Base-by-base conservation (phyloP, 306 rosid genomes). In the Fragaria vesca region DNA sequence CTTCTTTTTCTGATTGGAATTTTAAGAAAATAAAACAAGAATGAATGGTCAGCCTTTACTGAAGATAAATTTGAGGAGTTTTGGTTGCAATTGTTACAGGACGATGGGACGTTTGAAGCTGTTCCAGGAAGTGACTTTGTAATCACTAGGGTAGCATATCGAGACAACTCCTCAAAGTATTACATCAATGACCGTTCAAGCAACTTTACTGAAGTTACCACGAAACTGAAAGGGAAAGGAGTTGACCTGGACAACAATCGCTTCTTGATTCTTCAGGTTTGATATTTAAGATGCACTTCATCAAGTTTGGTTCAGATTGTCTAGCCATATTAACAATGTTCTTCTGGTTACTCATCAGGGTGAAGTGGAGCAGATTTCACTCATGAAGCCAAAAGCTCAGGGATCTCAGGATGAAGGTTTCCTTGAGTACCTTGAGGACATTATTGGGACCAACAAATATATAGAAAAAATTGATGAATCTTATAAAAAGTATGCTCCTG, bases 381-480 rank as follows among this genome's bases (percentile, higher is more conserved):
- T 90, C 57, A 91, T 91, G 97, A 94, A 91, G 82, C 98, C 98
- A 77, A 94, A 94, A 84, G 91, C 94, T 71, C 97, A 91, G 87
- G 98, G 98, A 73, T 90, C 94, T 55, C 98, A 94, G 51, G 98
- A 94, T 82, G 97, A 92, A 80, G 97, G 98, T 43, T 94, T 94
- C 80, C 93, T 92, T 71, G 98, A 94, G 79, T 94, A 94, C 88
- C 88, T 94, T 12, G 98, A 94, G 83, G 98, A 94, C 74, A 92
- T 94, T 76, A 92, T 94, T 10, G 97, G 97, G 50, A 92, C 97
- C 46, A 76, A 86, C 82, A 92, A 89, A 90, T 94, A 94, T 38
- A 96, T 94, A 15, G 89, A 38, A 83, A 89, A 76, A 84, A 92
- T 92, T 72, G 97, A 89, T 7, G 96, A 88, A 58, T 87, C 97